A percentile compares a stretch with the other conserved stretches of the same genome.
These are phyloP conservation scores for Pterocarpus santalinus DNA, from an alignment of 306 rosid genomes.

Conservation along the genomic window DNA sequence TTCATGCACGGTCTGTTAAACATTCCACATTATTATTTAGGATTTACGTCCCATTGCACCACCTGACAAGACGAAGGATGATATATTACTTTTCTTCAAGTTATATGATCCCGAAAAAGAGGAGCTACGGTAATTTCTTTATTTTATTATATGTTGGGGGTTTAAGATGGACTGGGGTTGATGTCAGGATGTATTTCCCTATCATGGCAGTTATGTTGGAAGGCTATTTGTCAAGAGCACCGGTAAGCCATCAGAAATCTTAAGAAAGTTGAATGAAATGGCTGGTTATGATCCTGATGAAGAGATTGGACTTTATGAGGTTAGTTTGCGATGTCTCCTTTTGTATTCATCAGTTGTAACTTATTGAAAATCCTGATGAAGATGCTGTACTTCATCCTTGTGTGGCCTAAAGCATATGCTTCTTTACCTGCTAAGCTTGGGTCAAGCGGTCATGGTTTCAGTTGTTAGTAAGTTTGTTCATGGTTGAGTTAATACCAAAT, in stretches of 20 bases:
- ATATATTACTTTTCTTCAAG: constrained; percentile 86
- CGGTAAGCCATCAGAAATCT: constrained; percentile 80
- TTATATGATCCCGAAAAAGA: constrained; percentile 86
- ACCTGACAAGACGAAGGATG: constrained; percentile 81
- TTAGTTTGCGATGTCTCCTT: constrained; percentile 47
- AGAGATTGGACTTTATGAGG: constrained; percentile 95
- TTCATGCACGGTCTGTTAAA: constrained; percentile 20
- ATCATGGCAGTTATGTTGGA: constrained; percentile 73
- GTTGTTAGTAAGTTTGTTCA: constrained; percentile 29
- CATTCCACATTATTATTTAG: constrained; percentile 55
- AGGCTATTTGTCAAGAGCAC: constrained; percentile 83
- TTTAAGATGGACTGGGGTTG: constrained; percentile 38
- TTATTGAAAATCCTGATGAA: neutral
- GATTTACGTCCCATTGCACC: constrained; percentile 71
- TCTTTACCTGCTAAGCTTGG: constrained; percentile 19
- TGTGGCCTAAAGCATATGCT: constrained; percentile 25
- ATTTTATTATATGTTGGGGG: constrained; percentile 15
- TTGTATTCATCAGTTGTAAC: constrained; percentile 2
- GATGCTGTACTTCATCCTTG: constrained; percentile 26
- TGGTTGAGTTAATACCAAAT: constrained; percentile 31
- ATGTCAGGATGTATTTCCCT: constrained; percentile 39
- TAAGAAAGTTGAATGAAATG: constrained; percentile 81
- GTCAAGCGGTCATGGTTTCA: neutral
- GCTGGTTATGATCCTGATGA: constrained; percentile 88
- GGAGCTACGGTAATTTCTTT: constrained; percentile 69